Evolutionary conservation across 2,329 filamentous ascomycete species (phyloP).

Genomic region (Dothideomycetes sp.): DNA sequence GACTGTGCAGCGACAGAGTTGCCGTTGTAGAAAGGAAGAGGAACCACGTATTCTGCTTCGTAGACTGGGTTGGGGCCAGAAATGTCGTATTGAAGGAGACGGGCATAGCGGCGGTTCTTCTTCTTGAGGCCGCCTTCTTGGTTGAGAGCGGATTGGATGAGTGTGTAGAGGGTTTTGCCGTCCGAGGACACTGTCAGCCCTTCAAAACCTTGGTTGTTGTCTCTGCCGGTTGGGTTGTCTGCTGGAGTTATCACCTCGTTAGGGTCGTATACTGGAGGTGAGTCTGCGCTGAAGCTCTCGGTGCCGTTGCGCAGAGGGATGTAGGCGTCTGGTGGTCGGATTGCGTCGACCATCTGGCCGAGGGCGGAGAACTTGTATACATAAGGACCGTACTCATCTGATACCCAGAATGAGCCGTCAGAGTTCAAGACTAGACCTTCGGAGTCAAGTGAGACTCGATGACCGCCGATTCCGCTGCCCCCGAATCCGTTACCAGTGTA

Average conservation of each 20-base stretch:
- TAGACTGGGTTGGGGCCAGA: conserved; percentile 31
- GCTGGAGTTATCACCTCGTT: conserved; percentile 39
- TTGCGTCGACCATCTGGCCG: conserved; percentile 51
- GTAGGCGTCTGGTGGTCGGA: conserved; percentile 53
- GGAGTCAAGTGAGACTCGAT: conserved; percentile 49
- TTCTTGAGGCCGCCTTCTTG: conserved; percentile 50
- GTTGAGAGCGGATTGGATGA: conserved; percentile 54
- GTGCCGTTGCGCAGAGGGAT: conserved; percentile 53
- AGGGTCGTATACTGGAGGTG: conserved; percentile 49
- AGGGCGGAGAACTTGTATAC: conserved; percentile 51
- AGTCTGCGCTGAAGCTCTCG: conserved; percentile 52
- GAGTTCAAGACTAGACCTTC: conserved; percentile 54
- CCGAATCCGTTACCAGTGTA: conserved; percentile 61
- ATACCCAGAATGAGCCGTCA: conserved; percentile 56
- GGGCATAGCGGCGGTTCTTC: conserved; percentile 44
- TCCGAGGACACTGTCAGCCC: conserved; percentile 53
- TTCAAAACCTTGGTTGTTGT: conserved; percentile 69
- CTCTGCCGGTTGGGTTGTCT: conserved; percentile 50
- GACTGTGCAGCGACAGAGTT: conserved; percentile 53
- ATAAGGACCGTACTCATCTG: conserved; percentile 61
- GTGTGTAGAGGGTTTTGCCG: conserved; percentile 51
- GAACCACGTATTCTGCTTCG: conserved; percentile 53
- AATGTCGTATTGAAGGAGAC: conserved; percentile 56
- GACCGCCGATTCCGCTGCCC: conserved; percentile 46
- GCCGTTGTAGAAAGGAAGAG: conserved; percentile 48